Evolutionary conservation across 192 early-diverging fungal species (phyloP), one percentile per base, ranked within the genome.

Genomic region (Gryganskiella cystojenkinii): DNA sequence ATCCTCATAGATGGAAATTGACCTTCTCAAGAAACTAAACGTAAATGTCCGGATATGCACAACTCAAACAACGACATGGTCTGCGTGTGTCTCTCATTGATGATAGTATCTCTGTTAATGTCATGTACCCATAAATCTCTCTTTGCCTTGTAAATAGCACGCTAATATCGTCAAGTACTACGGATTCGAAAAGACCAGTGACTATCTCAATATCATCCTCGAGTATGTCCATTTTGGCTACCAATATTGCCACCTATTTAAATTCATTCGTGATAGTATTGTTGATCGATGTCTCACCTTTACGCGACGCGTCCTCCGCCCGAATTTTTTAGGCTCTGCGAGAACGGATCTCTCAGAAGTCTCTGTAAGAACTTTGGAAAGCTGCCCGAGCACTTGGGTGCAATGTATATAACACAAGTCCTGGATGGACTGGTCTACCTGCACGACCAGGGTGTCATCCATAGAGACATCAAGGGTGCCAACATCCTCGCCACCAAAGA

Each of bases 391-490:
- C 85, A 89, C 46, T 72, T 92, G 27, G 88, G 91, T 20, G 90
- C 88, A 17, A 87, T 89, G n/a, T 92, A 92, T 42, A 88, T 91
- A 10, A 83, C 83, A 15, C 98, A 99, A 82, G 81, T 99, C 47
- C 83, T 99, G 7, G 83, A 89, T 17, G 98, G 97, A 10, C 84
- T 98, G 55, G 84, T 86, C 22, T 97, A 94, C 65, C 88, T 99
- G 60, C 98, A 99, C 75, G 82, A 85, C 19, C 86, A 83, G 52
- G 92, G 94, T 27, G 93, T 97, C 53, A 85, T 98, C 27, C 96
- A 97, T 70, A 90, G 95, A 27, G 96, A 96, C 61, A 92, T 99
- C 52, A 99, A 99, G 85, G 93, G 93, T 64, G 89, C 85, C 55
- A 93, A 93, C 67, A 88, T 93, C 8, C 70, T 93, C 22, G 82